These are phyloP conservation scores for Penicillium canariense DNA, from an alignment of 495 filamentous ascomycete species.

Conservation along the genomic window DNA sequence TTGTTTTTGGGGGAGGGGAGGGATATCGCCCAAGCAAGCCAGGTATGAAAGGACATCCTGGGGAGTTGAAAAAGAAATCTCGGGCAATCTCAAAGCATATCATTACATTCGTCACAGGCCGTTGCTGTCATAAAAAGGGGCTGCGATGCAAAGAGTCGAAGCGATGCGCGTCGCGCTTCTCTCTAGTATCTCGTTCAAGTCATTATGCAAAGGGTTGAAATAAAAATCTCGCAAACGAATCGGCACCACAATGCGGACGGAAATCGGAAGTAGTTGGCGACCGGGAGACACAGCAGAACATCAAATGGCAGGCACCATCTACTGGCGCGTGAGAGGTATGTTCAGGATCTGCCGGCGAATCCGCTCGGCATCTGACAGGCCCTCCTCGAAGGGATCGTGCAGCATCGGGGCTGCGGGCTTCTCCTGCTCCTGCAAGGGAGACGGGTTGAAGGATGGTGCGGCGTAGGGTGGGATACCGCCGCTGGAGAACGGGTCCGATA, in stretches of 20 bases:
- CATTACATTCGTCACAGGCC: conserved; percentile 42
- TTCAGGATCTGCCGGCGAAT: conserved; percentile 47
- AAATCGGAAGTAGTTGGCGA: conserved; percentile 8
- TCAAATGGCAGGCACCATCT: conserved; percentile 5
- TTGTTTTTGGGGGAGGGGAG: conserved; percentile 5
- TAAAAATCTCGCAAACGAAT: conserved; percentile 21
- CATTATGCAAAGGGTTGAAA: conserved; percentile 27
- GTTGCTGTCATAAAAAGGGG: conserved; percentile 37
- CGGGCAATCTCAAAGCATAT: conserved; percentile 24
- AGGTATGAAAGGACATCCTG: not conserved
- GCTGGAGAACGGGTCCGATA: conserved; percentile 43
- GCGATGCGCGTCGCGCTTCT: conserved; percentile 7
- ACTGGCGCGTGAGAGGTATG: conserved; percentile 37
- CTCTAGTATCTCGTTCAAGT: conserved; percentile 32
- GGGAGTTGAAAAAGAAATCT: conserved; percentile 1
- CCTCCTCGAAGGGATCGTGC: conserved; percentile 39
- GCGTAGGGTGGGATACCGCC: conserved; percentile 22
- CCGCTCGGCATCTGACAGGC: conserved; percentile 47
- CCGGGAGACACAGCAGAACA: not conserved
- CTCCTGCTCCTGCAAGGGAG: conserved; percentile 18
- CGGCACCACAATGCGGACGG: conserved; percentile 19
- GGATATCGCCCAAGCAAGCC: conserved; percentile 4
- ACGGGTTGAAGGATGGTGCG: conserved; percentile 4
- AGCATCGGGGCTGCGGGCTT: conserved; percentile 24
- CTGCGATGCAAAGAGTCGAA: conserved; percentile 16